Evolutionary conservation across 2,329 filamentous ascomycete species (phyloP).

Genomic region (Colletotrichum sublineola): DNA sequence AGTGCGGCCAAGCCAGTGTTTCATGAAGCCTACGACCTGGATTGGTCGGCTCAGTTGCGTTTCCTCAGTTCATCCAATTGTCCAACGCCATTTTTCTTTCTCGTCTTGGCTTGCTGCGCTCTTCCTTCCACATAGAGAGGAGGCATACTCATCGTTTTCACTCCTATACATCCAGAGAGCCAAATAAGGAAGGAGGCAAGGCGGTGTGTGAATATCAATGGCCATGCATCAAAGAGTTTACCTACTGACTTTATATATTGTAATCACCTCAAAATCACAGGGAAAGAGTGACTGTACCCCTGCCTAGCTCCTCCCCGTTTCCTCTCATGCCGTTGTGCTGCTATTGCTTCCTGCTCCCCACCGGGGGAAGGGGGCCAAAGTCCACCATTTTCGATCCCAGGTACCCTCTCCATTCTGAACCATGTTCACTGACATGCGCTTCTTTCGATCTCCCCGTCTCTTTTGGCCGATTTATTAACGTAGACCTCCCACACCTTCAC

Average conservation of each 20-base stretch:
- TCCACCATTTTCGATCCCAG: conserved; percentile 10
- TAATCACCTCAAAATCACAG: conserved; percentile 11
- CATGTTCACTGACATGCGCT: conserved; percentile 27
- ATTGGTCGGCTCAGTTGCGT: conserved; percentile 34
- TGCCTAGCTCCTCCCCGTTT: neutral
- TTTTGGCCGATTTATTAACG: conserved; percentile 24
- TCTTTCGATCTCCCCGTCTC: conserved; percentile 6
- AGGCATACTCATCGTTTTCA: conserved; percentile 15
- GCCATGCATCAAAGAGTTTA: conserved; percentile 14
- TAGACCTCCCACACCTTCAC: conserved; percentile 25
- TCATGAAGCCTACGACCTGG: conserved; percentile 29
- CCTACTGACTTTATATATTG: neutral
- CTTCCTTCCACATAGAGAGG: conserved; percentile 11
- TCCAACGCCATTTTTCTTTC: conserved; percentile 23
- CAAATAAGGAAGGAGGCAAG: conserved; percentile 24
- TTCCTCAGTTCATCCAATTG: conserved; percentile 34
- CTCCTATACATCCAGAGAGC: neutral
- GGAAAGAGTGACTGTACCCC: conserved; percentile 16
- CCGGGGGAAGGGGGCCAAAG: neutral
- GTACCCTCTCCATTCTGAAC: conserved; percentile 3
- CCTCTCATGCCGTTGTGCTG: conserved; percentile 4
- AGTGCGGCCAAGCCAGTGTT: conserved; percentile 35
- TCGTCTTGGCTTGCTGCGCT: conserved; percentile 6
- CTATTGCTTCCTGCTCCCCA: conserved; percentile 8
- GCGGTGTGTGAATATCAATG: conserved; percentile 26